These are phyloP conservation scores for Aegle marmelos DNA, from an alignment of 345 rosid genomes.

Conservation along the genomic window DNA sequence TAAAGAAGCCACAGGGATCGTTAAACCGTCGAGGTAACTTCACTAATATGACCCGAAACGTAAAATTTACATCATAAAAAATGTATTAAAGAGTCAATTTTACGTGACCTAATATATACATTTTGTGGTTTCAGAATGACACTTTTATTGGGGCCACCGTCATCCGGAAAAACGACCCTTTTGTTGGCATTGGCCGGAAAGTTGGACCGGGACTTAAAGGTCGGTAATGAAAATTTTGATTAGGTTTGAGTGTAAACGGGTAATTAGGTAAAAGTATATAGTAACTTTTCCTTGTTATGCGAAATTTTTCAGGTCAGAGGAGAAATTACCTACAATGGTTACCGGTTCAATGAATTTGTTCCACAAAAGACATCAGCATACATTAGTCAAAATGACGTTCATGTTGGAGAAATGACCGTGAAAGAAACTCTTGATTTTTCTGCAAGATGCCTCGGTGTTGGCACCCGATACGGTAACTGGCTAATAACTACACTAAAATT, in stretches of 20 bases:
- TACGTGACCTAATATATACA: neutral
- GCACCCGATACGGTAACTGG: conserved; percentile 82
- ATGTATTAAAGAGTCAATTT: no score
- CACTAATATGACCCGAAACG: neutral
- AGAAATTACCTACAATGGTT: conserved; percentile 68
- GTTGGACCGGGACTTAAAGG: conserved; percentile 64
- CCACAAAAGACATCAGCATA: conserved; percentile 89
- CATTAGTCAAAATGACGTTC: conserved; percentile 92
- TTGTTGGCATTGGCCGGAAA: conserved; percentile 77
- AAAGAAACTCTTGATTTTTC: conserved; percentile 94
- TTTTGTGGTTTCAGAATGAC: conserved; percentile 48
- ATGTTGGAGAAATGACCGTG: conserved; percentile 83
- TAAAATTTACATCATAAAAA: neutral
- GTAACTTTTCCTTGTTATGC: neutral
- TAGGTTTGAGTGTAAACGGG: neutral
- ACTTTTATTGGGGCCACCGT: conserved; percentile 80
- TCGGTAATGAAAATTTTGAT: conserved; percentile 5
- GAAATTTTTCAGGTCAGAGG: conserved; percentile 52
- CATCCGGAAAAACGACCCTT: conserved; percentile 88
- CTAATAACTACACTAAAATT: neutral
- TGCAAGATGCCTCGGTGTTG: conserved; percentile 91
- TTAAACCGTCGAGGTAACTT: conserved; percentile 66
- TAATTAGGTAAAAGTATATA: neutral
- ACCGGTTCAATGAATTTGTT: conserved; percentile 59
- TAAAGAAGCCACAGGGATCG: conserved; percentile 64